Base-by-base conservation (phyloP, 2,329 filamentous ascomycete genomes). In the Dactylellina cionopaga region DNA sequence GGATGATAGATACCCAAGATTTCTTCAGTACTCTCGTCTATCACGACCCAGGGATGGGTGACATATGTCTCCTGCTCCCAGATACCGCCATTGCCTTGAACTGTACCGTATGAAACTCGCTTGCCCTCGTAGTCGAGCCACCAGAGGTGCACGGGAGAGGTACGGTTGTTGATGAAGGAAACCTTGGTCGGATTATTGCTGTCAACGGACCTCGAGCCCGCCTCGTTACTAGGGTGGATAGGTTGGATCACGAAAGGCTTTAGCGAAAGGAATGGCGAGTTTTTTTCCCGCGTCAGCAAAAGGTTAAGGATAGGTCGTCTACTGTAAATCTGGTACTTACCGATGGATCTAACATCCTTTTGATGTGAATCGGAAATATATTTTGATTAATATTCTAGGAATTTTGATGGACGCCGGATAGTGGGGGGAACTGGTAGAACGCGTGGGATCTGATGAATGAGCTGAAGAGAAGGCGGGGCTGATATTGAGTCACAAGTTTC, bases 21-120 rank as follows among this genome's bases (percentile, higher is more conserved):
- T 29, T 24, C 19, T 6, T 56, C 22, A n/a, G 7, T 27, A 10
- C 33, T 43, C 24, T 56, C 52, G 24, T 56, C 52, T 27, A 56
- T 19, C 11, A 56, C 52, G 15, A 56, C 35, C 52, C 52, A 56
- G n/a, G 52, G 33, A 15, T 56, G 52, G 35, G 52, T 56, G 13
- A 56, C 52, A 43, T 43, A 56, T 27, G 52, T 56, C 10, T 56
- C 22, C 52, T 35, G 33, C 52, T 56, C 52, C 24, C 43, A 43
- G 9, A 43, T 17, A n/a, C 10, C 35, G 11, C 52, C 52, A 17
- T 41, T 29, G 6, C 7, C 52, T 10, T 1, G 19, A n/a, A 56
- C 52, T 13, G 22, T 15, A 5, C 52, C 52, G 22, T 56, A 56
- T 6, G 52, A 56, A 13, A 56, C 52, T 13, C 52, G 52, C 9